Evolutionary conservation across 768 basidiomycete species (phyloP), one percentile per base, ranked within the genome.

Genomic region (Mrakia gelida): DNA sequence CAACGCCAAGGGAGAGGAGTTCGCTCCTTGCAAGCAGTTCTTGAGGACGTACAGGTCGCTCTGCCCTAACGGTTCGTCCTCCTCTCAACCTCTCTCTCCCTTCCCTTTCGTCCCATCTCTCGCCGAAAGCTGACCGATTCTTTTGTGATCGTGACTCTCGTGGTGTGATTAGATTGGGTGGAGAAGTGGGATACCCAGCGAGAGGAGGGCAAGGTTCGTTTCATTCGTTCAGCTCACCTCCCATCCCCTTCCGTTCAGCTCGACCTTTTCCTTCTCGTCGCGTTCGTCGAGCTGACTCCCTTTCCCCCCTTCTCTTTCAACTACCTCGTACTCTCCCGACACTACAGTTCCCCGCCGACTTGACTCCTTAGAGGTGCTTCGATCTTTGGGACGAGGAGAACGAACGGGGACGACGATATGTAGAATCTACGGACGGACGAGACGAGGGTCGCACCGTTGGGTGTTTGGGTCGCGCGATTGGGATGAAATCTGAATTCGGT

Each of bases 1-100:
- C 82, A 86, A 92, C 82, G 95, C 95, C 82, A 98, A 97, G 87
- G 97, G 97, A 81, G 97, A 99, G 81, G 97, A 98, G 79, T 98
- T 91, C 84, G 90, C 91, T n/a, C 95, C 97, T 2, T 98, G 97
- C 91, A 94, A 94, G 87, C 95, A 97, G 86, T 99, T 99, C 90
- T 92, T 92, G 87, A 89, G 90, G 85, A 93, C 93, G 41, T 99
- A 94, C 88, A 89, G 94, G 87, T 94, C 95, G 61, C 90, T 98
- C 79, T 99, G 97, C 87, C 97, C 97, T 80, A 98, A 97, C 98
- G 82, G 85, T 94, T 91, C 28, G 61, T 72, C 23, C 68, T 56
- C 59, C 32, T 62, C 6, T 28, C 10, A 10, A 18, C 21, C 45
- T 80, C 71, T 71, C 59, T 32, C 26, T 34, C 23, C n/a, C 16